Evolutionary conservation across 768 basidiomycete genomes (phyloP).

Genomic region (Trametopsis cervina): DNA sequence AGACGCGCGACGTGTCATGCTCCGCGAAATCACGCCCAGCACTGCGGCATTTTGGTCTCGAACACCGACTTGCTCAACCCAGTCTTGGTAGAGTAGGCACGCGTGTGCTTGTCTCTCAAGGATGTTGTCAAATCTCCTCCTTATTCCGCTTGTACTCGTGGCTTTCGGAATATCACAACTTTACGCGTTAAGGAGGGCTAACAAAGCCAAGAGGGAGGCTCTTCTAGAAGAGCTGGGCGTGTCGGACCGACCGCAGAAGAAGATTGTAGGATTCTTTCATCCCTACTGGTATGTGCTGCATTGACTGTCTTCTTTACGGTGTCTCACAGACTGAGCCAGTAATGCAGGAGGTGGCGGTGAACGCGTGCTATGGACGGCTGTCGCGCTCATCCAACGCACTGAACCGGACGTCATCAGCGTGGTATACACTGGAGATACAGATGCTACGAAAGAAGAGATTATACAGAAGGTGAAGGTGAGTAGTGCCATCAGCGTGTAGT

Average conservation of each 20-base stretch:
- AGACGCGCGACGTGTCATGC: too few relatives aligned
- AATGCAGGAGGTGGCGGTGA: constrained; percentile 98
- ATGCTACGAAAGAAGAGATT: constrained; percentile 74
- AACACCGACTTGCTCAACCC: too few relatives aligned
- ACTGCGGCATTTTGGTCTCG: too few relatives aligned
- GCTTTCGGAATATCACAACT: not conserved
- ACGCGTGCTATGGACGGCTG: constrained; percentile 89
- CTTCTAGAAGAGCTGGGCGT: constrained; percentile 11
- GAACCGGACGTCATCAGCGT: constrained; percentile 62
- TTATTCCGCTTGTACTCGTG: too few relatives aligned
- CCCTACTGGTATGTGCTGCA: constrained; percentile 75
- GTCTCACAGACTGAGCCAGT: constrained; percentile 33
- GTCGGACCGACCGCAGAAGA: constrained; percentile 13
- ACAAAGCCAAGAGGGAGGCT: not conserved
- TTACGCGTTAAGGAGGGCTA: not conserved
- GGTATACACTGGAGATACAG: constrained; percentile 86
- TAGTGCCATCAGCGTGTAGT: not conserved
- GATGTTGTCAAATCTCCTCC: too few relatives aligned
- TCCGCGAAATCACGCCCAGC: too few relatives aligned
- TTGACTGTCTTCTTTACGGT: not conserved
- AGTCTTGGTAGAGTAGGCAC: too few relatives aligned
- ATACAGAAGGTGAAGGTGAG: constrained; percentile 73
- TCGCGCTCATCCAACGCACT: constrained; percentile 65
- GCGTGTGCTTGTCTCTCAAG: too few relatives aligned
- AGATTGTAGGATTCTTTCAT: constrained; percentile 83